Evolutionary conservation across 768 basidiomycete species (phyloP), one percentile per base, ranked within the genome.

Genomic region (Sistotremastrum suecicum): DNA sequence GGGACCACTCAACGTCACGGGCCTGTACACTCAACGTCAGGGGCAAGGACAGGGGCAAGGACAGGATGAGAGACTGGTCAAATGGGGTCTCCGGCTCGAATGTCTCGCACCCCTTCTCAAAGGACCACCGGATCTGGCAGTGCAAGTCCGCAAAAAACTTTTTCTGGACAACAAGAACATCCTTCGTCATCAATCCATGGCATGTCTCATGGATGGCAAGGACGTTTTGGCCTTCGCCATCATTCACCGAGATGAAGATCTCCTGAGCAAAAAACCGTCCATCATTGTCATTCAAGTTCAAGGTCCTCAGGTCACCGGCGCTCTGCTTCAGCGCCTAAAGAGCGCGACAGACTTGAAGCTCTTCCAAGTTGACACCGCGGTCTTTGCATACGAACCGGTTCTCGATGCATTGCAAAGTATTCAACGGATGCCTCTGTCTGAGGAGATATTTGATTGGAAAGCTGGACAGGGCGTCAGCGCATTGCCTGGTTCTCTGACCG

Each of bases 301-400:
- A 2, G 74, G 68, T 4, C 60, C 64, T 31, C 53, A 58, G 29
- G 66, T 60, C 29, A 62, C 63, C 3, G 52, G 53, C 34, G 65
- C 64, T 39, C 56, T 67, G 1, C 63, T 83, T 7, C 46, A 63
- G 5, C 55, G 53, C 31, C 54, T 79, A 20, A 68, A 67, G 48
- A 45, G 48, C 3, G 60, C 58, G 6, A 51, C 60, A 9, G 45
- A 60, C 4, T 52, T 75, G 31, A 63, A 64, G 29, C 65, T 81
- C 30, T 50, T 82, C 28, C 74, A 74, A 46, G 73, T 80, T 29
- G 70, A 81, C 52, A 74, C 74, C 0, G 75, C 76, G 0, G 57
- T 80, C 4, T 83, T 80, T 53, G 62, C 80, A 0, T 82, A 72
- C 47, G 72, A 78, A 51, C 78, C 78, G 2, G 65, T 82, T 29